phyloP scores from a whole-genome alignment of 208 protist species.

The Phytomonas sp. region DNA sequence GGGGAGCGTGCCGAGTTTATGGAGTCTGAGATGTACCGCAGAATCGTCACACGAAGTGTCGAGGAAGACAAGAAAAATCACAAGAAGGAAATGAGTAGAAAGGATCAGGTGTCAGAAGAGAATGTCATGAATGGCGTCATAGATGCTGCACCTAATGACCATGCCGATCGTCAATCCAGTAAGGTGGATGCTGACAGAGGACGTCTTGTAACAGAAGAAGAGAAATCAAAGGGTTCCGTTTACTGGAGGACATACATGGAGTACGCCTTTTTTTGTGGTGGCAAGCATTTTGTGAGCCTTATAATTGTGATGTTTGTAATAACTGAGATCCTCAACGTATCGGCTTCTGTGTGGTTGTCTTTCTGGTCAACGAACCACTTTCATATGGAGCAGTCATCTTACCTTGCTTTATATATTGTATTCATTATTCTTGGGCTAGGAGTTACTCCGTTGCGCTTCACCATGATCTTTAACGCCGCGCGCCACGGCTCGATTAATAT shows the following conservation, averaged over 20 bases:
- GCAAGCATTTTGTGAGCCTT: constrained; percentile 14
- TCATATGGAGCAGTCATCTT: constrained; percentile 12
- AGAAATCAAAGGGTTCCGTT: constrained; percentile 48
- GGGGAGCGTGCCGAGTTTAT: constrained; percentile 19
- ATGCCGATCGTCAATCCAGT: background rate
- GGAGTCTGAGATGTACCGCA: constrained; percentile 33
- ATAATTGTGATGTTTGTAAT: constrained; percentile 40
- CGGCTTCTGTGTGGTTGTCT: constrained; percentile 45
- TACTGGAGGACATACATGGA: constrained; percentile 31
- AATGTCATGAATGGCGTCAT: background rate
- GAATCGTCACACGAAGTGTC: background rate
- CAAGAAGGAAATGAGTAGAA: constrained; percentile 4
- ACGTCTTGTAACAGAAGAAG: constrained; percentile 36
- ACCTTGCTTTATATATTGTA: constrained; percentile 37
- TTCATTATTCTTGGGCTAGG: constrained; percentile 21
- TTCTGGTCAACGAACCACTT: constrained; percentile 41
- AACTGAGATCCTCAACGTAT: constrained; percentile 33
- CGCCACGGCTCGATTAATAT: constrained; percentile 21
- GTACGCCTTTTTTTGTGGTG: constrained; percentile 58
- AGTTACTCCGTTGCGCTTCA: constrained; percentile 22
- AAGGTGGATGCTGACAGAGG: background rate
- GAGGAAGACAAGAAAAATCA: background rate
- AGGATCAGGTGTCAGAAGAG: background rate
- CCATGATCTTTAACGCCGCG: constrained; percentile 20
- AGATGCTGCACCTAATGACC: background rate